Percentiles rank a stretch among this genome's conserved stretches.
Evolutionary conservation across 208 protist species (phyloP).

Genomic region (Trypanosoma mega): DNA sequence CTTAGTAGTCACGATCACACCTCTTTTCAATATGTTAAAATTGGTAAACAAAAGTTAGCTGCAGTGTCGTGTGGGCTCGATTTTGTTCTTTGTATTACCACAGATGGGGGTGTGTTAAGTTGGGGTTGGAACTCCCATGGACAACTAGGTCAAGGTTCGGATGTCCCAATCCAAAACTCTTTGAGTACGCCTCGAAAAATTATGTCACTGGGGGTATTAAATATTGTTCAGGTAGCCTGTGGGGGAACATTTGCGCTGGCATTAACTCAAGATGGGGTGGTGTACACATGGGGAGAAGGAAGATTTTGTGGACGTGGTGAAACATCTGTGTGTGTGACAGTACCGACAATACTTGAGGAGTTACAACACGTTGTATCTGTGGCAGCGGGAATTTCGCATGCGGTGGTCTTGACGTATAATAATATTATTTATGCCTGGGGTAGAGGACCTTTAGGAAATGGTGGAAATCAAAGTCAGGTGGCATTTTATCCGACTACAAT

Average conservation of each 20-base stretch:
- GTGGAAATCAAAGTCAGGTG: constrained; percentile 1
- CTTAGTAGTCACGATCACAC: constrained; percentile 20
- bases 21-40: constrained; percentile 28
- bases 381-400: constrained; percentile 61
- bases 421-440: constrained; percentile 73
- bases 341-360: constrained; percentile 25
- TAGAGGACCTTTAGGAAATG: constrained; percentile 37
- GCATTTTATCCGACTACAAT: constrained; percentile 41
- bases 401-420: constrained; percentile 51
- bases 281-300: constrained; percentile 58
- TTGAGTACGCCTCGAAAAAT: constrained; percentile 47
- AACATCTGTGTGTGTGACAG: constrained; percentile 2
- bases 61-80: constrained; percentile 54
- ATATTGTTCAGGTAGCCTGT: constrained; percentile 70
- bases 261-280: constrained; percentile 48
- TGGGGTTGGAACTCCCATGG: constrained; percentile 73
- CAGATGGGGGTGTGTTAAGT: constrained; percentile 38
- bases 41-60: constrained; percentile 24
- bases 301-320: constrained; percentile 54
- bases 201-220: constrained; percentile 21
- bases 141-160: constrained; percentile 31
- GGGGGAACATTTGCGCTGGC: constrained; percentile 67
- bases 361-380: constrained; percentile 42
- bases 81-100: constrained; percentile 59
- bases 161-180: constrained; percentile 8